These are phyloP conservation scores for Citrus sinensis DNA, from an alignment of 345 rosid species.

Conservation along the genomic window DNA sequence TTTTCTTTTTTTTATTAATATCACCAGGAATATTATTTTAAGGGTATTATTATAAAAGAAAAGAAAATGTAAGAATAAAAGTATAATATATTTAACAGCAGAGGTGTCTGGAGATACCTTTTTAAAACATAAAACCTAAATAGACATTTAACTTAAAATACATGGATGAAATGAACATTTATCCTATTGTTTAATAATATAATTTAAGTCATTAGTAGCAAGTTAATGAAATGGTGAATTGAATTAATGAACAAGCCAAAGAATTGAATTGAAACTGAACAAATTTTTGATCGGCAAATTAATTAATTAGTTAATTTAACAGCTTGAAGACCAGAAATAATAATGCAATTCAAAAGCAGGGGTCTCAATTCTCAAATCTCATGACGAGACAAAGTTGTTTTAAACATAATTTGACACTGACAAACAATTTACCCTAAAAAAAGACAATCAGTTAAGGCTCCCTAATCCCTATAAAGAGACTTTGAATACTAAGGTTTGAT, in stretches of 20 bases:
- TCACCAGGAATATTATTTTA: too few relatives aligned
- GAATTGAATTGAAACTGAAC: not conserved
- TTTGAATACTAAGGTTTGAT: not conserved
- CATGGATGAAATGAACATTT: too few relatives aligned
- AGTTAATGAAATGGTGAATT: not conserved
- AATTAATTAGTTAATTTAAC: not conserved
- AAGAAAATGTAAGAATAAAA: too few relatives aligned
- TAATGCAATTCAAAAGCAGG: not conserved
- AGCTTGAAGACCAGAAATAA: not conserved
- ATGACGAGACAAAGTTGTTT: not conserved
- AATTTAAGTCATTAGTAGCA: not conserved
- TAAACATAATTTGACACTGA: not conserved
- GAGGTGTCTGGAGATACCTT: too few relatives aligned
- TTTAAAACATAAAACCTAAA: too few relatives aligned
- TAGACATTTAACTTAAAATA: too few relatives aligned
- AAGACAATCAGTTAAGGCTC: not conserved
- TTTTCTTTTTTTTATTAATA: too few relatives aligned
- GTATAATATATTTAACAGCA: too few relatives aligned
- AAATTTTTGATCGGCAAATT: not conserved
- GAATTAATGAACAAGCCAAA: not conserved
- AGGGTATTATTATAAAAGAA: too few relatives aligned
- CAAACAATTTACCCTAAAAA: not conserved
- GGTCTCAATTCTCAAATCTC: not conserved
- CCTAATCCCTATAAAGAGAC: not conserved
- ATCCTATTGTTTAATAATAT: not conserved